Base-by-base conservation (phyloP, 805 yeast genomes). In the Ogataea zsoltii region DNA sequence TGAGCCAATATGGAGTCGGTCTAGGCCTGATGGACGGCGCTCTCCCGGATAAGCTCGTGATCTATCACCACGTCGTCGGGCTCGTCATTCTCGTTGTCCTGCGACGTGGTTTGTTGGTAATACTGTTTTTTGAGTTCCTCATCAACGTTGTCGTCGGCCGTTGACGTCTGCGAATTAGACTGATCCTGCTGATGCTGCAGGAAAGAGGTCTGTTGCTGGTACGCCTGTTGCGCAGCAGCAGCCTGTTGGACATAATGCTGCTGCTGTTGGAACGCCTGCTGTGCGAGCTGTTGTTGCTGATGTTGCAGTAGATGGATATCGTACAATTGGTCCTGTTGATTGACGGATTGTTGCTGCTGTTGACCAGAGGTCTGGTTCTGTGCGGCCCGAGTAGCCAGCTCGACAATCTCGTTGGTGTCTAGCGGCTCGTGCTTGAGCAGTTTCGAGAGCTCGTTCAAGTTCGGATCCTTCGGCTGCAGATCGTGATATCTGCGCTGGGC, bases 321-420 rank as follows among this genome's bases (percentile, higher is more conserved):
- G 38, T 50, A 50, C 35, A 53, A 25, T 30, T 51, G 49, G 7
- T 53, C 57, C 32, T 51, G 53, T 33, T 49, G 52, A 26, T 14
- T 33, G 25, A 16, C 33, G 32, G 16, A 32, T 13, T 41, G 48
- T 13, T 37, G 45, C 15, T 28, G 38, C 17, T 48, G 47, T 19
- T 46, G 44, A 9, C 30, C 45, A 12, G 41, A 19, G 25, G 15
- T n/a, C 17, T 55, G 57, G 39, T 45, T 45, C 42, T 51, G 55
- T 16, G 58, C 58, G 3, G 58, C 61, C 16, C 61, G 41, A 15
- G 56, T 51, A 3, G 61, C 61, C 21, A 56, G 46, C 44, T 53
- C 58, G 18, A 55, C 61, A 28, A 56, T 54, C 34, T 54, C 57
- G 39, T 48, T 51, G 7, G 57, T 50, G 32, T 56, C 54, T 45